Conservation (phyloP, 2,329 filamentous ascomycete genomes). For the Alternaria solani region DNA sequence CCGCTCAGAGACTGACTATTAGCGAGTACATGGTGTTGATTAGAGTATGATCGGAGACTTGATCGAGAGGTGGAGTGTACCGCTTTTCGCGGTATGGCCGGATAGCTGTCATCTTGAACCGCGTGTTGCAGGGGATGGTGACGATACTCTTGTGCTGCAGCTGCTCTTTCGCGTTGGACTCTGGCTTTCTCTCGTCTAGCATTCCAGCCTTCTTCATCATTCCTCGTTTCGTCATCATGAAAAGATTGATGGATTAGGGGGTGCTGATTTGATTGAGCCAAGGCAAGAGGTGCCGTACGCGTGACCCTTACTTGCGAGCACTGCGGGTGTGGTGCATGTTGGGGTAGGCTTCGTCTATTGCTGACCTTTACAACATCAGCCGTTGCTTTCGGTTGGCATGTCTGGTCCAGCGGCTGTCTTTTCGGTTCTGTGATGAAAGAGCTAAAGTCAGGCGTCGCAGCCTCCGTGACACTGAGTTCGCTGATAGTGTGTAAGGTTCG, state of each 20-base stretch:
- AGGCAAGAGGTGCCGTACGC: slow-evolving; percentile 9
- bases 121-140: slow-evolving; percentile 18
- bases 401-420: slow-evolving; percentile 7
- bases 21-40: slow-evolving; percentile 27
- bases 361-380: slow-evolving; percentile 5
- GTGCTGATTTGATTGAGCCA: slow-evolving; percentile 8
- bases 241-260: background rate
- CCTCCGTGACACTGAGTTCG: slow-evolving; percentile 32
- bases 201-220: slow-evolving; percentile 29
- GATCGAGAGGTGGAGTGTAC: slow-evolving; percentile 12
- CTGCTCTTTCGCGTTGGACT: slow-evolving; percentile 25
- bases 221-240: background rate
- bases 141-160: slow-evolving; percentile 19
- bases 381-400: background rate
- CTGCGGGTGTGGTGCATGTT: slow-evolving; percentile 11
- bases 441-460: slow-evolving; percentile 19
- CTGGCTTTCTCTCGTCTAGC: slow-evolving; percentile 27
- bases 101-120: slow-evolving; percentile 16
- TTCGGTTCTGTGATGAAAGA: slow-evolving; percentile 13
- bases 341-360: slow-evolving; percentile 31
- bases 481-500: slow-evolving; percentile 42
- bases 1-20: slow-evolving; percentile 22
- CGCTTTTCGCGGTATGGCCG: slow-evolving; percentile 16
- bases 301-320: slow-evolving; percentile 3
- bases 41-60: slow-evolving; percentile 16